phyloP scores from a whole-genome alignment of 2,329 filamentous ascomycete species.

The Xylariaceae sp. region DNA sequence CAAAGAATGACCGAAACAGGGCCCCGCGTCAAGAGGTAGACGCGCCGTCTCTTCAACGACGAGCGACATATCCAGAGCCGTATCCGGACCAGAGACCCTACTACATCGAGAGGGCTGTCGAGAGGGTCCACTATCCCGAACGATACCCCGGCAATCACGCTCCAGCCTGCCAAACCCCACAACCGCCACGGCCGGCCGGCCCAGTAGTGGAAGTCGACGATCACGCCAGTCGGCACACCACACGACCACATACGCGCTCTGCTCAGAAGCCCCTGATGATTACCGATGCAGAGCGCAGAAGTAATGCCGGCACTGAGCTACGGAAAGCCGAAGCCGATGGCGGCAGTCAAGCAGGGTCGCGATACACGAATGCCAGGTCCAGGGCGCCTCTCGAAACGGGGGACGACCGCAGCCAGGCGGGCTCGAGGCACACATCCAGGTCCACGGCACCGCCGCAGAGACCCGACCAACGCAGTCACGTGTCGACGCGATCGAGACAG shows the following conservation, averaged over 20 bases:
- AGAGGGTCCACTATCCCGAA: conserved; percentile 36
- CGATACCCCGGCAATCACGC: conserved; percentile 32
- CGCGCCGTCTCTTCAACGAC: conserved; percentile 36
- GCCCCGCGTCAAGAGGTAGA: conserved; percentile 39
- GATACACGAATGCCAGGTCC: conserved; percentile 3
- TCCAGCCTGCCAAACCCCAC: conserved; percentile 33
- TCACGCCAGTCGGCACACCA: conserved; percentile 33
- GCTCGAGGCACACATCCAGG: conserved; percentile 1
- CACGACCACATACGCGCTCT: conserved; percentile 29
- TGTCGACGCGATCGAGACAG: background rate
- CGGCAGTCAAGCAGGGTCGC: conserved; percentile 5
- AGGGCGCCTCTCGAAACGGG: conserved; percentile 9
- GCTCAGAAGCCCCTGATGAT: conserved; percentile 35
- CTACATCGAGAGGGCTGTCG: conserved; percentile 34
- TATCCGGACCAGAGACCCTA: conserved; percentile 31
- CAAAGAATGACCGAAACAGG: conserved; percentile 49
- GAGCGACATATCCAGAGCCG: conserved; percentile 41
- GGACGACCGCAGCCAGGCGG: conserved; percentile 2
- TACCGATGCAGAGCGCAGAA: conserved; percentile 38
- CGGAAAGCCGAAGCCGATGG: conserved; percentile 24
- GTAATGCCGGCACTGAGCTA: conserved; percentile 34
- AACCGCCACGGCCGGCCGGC: conserved; percentile 31
- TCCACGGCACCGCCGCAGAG: conserved; percentile 4
- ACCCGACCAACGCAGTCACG: conserved; percentile 1
- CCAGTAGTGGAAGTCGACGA: conserved; percentile 34